A percentile compares a stretch with the other conserved stretches of the same genome.
These are phyloP conservation scores for Astraeus odoratus DNA, from an alignment of 768 basidiomycete species.

Conservation along the genomic window DNA sequence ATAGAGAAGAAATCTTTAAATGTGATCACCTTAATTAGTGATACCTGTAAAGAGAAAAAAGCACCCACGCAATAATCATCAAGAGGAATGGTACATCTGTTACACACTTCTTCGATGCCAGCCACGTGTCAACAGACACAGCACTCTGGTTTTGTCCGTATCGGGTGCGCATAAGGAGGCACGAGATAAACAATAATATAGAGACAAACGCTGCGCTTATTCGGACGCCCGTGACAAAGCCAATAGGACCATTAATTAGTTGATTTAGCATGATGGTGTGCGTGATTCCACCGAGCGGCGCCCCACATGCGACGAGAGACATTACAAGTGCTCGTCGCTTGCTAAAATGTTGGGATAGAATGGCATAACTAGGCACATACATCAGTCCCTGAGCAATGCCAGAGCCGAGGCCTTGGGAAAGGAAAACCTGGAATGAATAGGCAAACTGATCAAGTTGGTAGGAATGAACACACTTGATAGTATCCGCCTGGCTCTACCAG, in stretches of 20 bases:
- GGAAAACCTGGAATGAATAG: slow-evolving; percentile 27
- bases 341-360: slow-evolving; percentile 41
- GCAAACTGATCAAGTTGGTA: not conserved
- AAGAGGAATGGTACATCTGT: slow-evolving; percentile 19
- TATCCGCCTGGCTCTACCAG: slow-evolving; percentile 27
- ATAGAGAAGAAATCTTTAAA: slow-evolving; percentile 19
- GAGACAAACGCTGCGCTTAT: slow-evolving; percentile 35
- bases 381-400: slow-evolving; percentile 39
- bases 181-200: slow-evolving; percentile 31
- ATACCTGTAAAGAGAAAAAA: not conserved
- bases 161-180: slow-evolving; percentile 31
- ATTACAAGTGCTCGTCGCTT: slow-evolving; percentile 35
- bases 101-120: slow-evolving; percentile 16
- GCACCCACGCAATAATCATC: slow-evolving; percentile 17
- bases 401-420: slow-evolving; percentile 38
- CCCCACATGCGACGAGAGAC: slow-evolving; percentile 40
- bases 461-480: slow-evolving; percentile 24
- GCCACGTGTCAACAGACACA: slow-evolving; percentile 9
- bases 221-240: slow-evolving; percentile 36
- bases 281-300: slow-evolving; percentile 46
- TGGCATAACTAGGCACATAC: slow-evolving; percentile 36
- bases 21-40: not conserved
- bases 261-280: slow-evolving; percentile 60
- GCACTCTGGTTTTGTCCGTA: slow-evolving; percentile 5
- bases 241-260: slow-evolving; percentile 32